phyloP scores from a whole-genome alignment of 805 yeast species.

The Barnettozyma salicaria region DNA sequence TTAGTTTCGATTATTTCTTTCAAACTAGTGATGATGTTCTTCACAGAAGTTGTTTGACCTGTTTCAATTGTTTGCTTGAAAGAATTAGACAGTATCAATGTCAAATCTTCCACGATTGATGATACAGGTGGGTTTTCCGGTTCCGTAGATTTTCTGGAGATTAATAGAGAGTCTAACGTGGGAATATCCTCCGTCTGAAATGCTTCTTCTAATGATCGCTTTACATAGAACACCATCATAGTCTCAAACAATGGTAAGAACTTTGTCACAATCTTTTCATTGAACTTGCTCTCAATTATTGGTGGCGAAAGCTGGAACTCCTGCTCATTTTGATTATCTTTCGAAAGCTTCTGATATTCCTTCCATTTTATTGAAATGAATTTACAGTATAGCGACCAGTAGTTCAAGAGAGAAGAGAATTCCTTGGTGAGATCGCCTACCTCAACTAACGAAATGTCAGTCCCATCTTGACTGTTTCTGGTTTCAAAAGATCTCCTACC shows the following conservation, averaged over 20 bases:
- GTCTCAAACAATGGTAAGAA: constrained; percentile 59
- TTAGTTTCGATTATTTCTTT: constrained; percentile 58
- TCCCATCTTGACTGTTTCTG: constrained; percentile 31
- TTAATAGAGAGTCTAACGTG: constrained; percentile 35
- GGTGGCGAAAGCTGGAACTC: constrained; percentile 43
- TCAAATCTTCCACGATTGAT: constrained; percentile 81
- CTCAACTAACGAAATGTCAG: constrained; percentile 48
- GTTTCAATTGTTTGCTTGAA: constrained; percentile 63
- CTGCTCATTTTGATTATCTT: constrained; percentile 10
- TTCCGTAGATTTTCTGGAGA: constrained; percentile 21
- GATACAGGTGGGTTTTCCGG: constrained; percentile 65
- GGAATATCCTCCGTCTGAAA: constrained; percentile 76
- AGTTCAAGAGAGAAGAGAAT: constrained; percentile 67
- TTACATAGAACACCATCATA: constrained; percentile 58
- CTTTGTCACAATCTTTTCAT: constrained; percentile 46
- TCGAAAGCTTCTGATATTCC: constrained; percentile 30
- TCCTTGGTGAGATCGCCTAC: constrained; percentile 67
- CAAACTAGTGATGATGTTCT: constrained; percentile 48
- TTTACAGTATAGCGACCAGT: constrained; percentile 77
- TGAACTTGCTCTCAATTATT: constrained; percentile 47
- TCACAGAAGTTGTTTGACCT: constrained; percentile 54
- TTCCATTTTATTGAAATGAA: constrained; percentile 69
- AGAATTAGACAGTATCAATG: constrained; percentile 64
- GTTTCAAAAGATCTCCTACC: constrained; percentile 26
- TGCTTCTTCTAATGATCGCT: constrained; percentile 78